Conservation (phyloP, 225 moss, liverwort and hornwort species). For the Anthoceros angustus region DNA sequence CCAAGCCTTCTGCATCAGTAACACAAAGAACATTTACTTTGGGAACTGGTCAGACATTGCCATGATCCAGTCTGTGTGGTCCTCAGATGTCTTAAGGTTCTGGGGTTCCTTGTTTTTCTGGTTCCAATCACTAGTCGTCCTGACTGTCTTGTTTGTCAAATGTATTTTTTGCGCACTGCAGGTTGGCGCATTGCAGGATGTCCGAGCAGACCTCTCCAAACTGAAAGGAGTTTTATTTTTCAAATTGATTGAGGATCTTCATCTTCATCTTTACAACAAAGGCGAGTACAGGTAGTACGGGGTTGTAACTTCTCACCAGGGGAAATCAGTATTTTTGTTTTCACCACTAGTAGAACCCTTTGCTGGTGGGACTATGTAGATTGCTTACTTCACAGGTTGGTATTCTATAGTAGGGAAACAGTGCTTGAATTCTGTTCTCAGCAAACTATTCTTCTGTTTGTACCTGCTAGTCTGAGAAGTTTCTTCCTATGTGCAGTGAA, state of each 20-base stretch:
- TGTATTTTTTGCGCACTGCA: conserved; percentile 1
- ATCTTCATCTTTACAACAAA: conserved; percentile 95
- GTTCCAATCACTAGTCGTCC: too few species aligned
- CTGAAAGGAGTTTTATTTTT: conserved; percentile 79
- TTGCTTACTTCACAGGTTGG: too few species aligned
- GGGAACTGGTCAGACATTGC: background rate
- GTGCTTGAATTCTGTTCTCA: too few species aligned
- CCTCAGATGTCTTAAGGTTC: background rate
- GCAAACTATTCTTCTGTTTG: too few species aligned
- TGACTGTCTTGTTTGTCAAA: too few species aligned
- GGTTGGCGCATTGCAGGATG: conserved; percentile 99
- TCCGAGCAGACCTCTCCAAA: conserved; percentile 90
- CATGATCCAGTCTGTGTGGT: background rate
- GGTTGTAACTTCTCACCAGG: background rate
- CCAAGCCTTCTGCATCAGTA: too few species aligned
- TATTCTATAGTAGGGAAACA: too few species aligned
- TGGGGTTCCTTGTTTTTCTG: too few species aligned
- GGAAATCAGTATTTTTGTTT: background rate
- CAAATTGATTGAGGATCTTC: conserved; percentile 91
- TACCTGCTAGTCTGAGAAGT: background rate
- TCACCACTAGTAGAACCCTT: background rate
- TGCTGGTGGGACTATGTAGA: too few species aligned
- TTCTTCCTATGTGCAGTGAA: conserved; percentile 42
- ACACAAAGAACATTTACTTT: background rate
- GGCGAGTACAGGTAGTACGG: conserved; percentile 80